Conservation (phyloP, 345 rosid genomes). For the Cardamine resedifolia region DNA sequence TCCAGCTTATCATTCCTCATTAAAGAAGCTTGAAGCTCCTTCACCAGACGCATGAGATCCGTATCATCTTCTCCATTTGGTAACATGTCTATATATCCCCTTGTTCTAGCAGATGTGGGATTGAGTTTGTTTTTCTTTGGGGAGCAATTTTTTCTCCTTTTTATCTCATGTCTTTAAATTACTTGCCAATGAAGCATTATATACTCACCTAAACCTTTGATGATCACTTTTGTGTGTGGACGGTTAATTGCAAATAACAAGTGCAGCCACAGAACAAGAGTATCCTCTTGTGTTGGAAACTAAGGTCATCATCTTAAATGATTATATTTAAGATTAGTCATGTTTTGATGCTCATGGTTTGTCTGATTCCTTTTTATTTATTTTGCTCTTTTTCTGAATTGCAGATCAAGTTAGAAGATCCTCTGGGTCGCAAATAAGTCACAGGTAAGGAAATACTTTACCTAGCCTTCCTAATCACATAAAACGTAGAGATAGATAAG, state of each 20-base stretch:
- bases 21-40: slow-evolving; percentile 61
- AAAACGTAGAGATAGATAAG: background rate
- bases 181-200: slow-evolving; percentile 29
- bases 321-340: slow-evolving; percentile 18
- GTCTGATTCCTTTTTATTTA: slow-evolving; percentile 9
- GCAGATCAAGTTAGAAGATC: slow-evolving; percentile 32
- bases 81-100: slow-evolving; percentile 34
- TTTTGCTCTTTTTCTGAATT: slow-evolving; percentile 14
- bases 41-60: slow-evolving; percentile 54
- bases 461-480: slow-evolving; percentile 30
- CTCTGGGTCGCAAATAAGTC: slow-evolving; percentile 30
- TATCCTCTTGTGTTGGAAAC: background rate
- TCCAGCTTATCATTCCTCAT: slow-evolving; percentile 55
- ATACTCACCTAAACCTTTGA: slow-evolving; percentile 38
- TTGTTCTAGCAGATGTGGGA: slow-evolving; percentile 8
- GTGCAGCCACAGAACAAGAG: slow-evolving; percentile 16
- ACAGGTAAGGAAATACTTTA: slow-evolving; percentile 34
- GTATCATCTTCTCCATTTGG: slow-evolving; percentile 52
- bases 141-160: slow-evolving; percentile 20
- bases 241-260: slow-evolving; percentile 6
- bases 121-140: slow-evolving; percentile 12
- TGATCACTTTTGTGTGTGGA: slow-evolving; percentile 24
- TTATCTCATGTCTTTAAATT: slow-evolving; percentile 10
- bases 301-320: slow-evolving; percentile 19
- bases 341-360: slow-evolving; percentile 23